Evolutionary conservation across 345 rosid genomes (phyloP).

Genomic region (Raphanus sativus): DNA sequence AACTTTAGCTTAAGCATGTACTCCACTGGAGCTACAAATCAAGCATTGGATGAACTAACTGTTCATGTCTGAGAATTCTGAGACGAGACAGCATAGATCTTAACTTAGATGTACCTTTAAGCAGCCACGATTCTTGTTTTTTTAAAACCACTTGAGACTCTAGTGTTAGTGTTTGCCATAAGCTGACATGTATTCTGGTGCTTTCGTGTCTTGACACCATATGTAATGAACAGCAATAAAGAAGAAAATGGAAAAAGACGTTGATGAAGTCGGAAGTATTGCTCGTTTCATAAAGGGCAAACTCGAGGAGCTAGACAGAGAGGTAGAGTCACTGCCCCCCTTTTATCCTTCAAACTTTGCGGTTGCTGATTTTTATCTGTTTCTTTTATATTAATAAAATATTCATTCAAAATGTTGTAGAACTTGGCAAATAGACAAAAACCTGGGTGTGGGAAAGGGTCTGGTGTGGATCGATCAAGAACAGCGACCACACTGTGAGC

Average conservation of each 20-base stretch:
- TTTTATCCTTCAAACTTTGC: not conserved
- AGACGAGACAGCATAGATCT: not conserved
- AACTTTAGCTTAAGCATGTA: slow-evolving; percentile 1
- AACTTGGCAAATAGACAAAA: slow-evolving; percentile 80
- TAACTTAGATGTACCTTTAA: not conserved
- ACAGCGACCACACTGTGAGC: slow-evolving; percentile 76
- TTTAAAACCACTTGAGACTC: not conserved
- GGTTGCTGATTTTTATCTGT: not conserved
- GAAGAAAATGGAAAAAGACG: slow-evolving; percentile 85
- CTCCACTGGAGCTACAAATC: not conserved
- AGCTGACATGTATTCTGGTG: slow-evolving; percentile 5
- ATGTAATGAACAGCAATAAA: slow-evolving; percentile 60
- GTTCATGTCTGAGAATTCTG: slow-evolving; percentile 5
- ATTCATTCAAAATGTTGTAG: slow-evolving; percentile 41
- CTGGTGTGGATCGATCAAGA: slow-evolving; percentile 86
- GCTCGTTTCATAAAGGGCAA: slow-evolving; percentile 74
- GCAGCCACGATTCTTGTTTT: not conserved
- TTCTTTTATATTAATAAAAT: not conserved
- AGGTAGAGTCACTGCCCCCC: slow-evolving; percentile 38
- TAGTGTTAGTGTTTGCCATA: not conserved
- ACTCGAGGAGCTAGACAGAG: slow-evolving; percentile 76
- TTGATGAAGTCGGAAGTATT: slow-evolving; percentile 92
- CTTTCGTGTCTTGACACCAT: slow-evolving; percentile 15
- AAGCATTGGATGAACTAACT: not conserved
- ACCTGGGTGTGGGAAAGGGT: slow-evolving; percentile 90